Base-by-base conservation (phyloP, 306 rosid genomes). In the Vigna unguiculata region DNA sequence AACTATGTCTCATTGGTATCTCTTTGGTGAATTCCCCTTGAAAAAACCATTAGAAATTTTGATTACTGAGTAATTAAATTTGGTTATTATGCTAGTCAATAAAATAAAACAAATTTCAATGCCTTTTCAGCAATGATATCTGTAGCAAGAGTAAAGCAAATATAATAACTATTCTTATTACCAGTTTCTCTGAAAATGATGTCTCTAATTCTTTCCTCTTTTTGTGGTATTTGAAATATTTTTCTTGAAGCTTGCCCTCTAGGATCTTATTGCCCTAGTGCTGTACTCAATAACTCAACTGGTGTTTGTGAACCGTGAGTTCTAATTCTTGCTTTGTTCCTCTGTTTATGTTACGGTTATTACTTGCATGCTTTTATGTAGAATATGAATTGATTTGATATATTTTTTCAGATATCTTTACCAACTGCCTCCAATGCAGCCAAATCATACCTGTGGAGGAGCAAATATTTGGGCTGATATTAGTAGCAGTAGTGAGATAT, bases 291-390 rank as follows among this genome's bases (percentile, higher is more conserved):
- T 78, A 76, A 19, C 6, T 1, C 88, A 45, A 88, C 93, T 4
- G 93, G 97, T 71, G 53, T 88, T 64, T 92, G 97, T 77, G 90
- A 88, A 79, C 97, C 96, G 97, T 90, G 81, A 92, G 97, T 88
- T 60, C 55, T 74, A 71, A 53, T 78, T 64, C 76, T 69, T 49
- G 17, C 51, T 46, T 49, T 36, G 9, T 38, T 19, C 21, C 22
- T 72, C 73, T 71, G 11, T 48, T 41, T 51, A 48, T 9, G 45
- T 49, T 51, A 53, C 59, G 25, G 49, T 13, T 16, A 32, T 47
- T 46, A 40, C 30, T 46, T 55, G 45, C 20, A 47, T 62, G 17
- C 51, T 69, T 28, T 17, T 49, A 3, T 70, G 10, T 54, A 25
- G 11, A 71, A 60, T 40, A 60, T 41, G 28, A 68, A 52, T 60